phyloP scores from a whole-genome alignment of 139 green algal genomes.

The Chlamydomonas eustigma region DNA sequence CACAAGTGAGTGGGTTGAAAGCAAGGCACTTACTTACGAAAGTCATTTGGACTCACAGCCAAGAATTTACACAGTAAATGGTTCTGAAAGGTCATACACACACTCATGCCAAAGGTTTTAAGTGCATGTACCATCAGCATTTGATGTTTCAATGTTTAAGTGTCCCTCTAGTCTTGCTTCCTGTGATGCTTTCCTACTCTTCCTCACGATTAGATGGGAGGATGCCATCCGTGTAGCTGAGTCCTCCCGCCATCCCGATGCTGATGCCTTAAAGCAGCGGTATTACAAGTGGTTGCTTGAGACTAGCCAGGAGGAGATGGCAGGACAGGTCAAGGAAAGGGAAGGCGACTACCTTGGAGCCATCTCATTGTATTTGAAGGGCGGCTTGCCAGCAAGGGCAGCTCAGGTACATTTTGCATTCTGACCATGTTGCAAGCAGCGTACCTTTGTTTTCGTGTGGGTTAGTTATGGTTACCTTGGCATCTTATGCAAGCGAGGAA shows the following conservation, averaged over 20 bases:
- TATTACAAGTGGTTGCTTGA: slow-evolving; percentile 64
- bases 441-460: no score
- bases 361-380: slow-evolving; percentile 77
- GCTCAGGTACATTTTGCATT: slow-evolving; percentile 63
- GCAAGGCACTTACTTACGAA: background rate
- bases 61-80: no score
- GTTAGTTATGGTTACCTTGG: no score
- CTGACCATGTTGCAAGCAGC: no score
- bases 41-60: no score
- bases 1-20: slow-evolving; percentile 30
- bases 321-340: slow-evolving; percentile 59
- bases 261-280: slow-evolving; percentile 42
- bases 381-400: slow-evolving; percentile 62
- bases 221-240: slow-evolving; percentile 70
- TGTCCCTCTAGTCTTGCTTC: no score
- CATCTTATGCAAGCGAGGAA: no score
- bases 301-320: slow-evolving; percentile 62
- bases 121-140: no score
- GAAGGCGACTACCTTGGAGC: slow-evolving; percentile 68
- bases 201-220: slow-evolving; percentile 52
- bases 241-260: slow-evolving; percentile 40
- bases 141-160: no score
- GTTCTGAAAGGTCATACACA: no score
- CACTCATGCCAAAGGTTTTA: no score
- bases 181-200: no score